Base-by-base conservation (phyloP, 164 flowering plant genomes). In the Malania oleifera region DNA sequence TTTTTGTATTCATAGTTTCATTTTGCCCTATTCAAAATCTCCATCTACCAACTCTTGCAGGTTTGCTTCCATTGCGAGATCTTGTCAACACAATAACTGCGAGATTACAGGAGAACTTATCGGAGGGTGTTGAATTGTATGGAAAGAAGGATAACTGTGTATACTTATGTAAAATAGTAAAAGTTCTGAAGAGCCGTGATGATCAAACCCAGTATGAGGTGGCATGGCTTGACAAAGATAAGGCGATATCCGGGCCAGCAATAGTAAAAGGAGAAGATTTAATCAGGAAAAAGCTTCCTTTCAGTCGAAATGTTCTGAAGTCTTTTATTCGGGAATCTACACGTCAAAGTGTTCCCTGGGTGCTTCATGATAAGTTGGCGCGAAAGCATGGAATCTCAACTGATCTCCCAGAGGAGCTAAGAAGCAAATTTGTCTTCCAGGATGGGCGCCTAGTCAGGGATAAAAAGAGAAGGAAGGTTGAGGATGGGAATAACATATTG, bases 291-390 rank as follows among this genome's bases (percentile, higher is more conserved):
- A 90, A 82, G 77, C 77, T 71, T 29, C 97, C 95, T 31, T 77
- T 80, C 64, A 83, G 78, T 62, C 75, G 90, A 77, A 79, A 72
- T 12, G 50, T 84, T 56, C 73, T 90, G 49, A 90, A 84, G 77
- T 82, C 99, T 56, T 93, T 86, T 63, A 79, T 93, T 62, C 78
- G 95, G 64, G 89, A 90, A 55, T 90, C 97, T 28, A 93, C 99
- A 27, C 79, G 78, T 65, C 78, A 79, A 60, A 85, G 73, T 75
- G 45, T 64, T 67, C 99, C 99, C 25, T 93, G 99, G 99, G 82
- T 89, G 51, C 69, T 93, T 59, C 89, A 86, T 69, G 83, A 83
- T 27, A 74, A 67, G 19, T 62, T 90, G 73, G 89, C 99, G 38
- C 59, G 48, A 58, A 73, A 77, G 64, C 74, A 90, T 75, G 84